Percentiles rank a stretch among this genome's conserved stretches.
Evolutionary conservation across 2,329 filamentous ascomycete genomes (phyloP).

Genomic region (Fusarium udum): DNA sequence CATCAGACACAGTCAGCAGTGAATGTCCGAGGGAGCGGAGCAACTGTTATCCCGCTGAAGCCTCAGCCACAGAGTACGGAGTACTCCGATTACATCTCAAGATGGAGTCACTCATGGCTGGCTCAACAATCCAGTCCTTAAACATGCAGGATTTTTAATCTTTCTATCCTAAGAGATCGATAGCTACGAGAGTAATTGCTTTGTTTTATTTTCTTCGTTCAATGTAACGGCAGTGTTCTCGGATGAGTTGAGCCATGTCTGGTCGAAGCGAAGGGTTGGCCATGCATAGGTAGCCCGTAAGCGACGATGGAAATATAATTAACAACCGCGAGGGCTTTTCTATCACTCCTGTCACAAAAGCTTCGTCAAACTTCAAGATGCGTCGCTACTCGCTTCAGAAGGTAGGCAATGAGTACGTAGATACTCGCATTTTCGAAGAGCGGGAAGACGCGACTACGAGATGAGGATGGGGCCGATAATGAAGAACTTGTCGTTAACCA

Average conservation of each 20-base stretch:
- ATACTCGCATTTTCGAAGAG: background rate
- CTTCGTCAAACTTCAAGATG: background rate
- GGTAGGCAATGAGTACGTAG: background rate
- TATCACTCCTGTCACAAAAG: too few relatives aligned
- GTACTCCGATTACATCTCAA: background rate
- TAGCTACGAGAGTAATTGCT: background rate
- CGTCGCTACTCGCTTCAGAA: background rate
- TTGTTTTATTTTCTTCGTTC: background rate
- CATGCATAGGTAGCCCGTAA: background rate
- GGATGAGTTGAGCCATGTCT: background rate
- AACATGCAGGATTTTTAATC: too few relatives aligned
- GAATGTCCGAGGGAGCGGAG: background rate
- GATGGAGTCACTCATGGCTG: background rate
- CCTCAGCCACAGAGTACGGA: too few relatives aligned
- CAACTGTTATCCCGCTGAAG: background rate
- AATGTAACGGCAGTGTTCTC: too few relatives aligned
- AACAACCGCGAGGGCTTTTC: background rate
- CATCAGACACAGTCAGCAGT: background rate
- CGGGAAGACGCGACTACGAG: background rate
- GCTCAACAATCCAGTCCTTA: background rate
- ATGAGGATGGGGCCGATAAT: background rate
- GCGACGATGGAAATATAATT: background rate
- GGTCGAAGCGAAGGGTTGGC: background rate
- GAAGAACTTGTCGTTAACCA: too few relatives aligned
- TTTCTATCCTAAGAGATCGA: background rate